Conservation (phyloP, 75 land plant species). For the Azolla pinnata region DNA sequence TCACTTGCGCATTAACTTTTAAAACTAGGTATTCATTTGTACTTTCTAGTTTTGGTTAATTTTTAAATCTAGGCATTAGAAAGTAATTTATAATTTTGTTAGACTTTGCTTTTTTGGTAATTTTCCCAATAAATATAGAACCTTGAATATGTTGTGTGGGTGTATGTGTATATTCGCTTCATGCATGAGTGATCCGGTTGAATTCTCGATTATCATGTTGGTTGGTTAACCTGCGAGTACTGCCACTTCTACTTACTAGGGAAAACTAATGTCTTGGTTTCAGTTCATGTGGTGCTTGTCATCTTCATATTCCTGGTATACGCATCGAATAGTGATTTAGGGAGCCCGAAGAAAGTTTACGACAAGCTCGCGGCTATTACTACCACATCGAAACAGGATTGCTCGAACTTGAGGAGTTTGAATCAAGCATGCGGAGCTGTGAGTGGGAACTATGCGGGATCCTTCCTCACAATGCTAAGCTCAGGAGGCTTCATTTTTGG, state of each 20-base stretch:
- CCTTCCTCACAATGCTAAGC: slow-evolving; percentile 87
- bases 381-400: slow-evolving; percentile 48
- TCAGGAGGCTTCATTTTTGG: slow-evolving; percentile 91
- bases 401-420: slow-evolving; percentile 40
- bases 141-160: too few species aligned
- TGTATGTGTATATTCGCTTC: too few species aligned
- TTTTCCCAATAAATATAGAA: too few species aligned
- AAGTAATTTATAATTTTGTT: too few species aligned
- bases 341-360: slow-evolving; percentile 76
- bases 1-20: too few species aligned
- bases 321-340: slow-evolving; percentile 58
- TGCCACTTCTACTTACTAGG: not conserved
- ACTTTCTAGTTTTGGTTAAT: too few species aligned
- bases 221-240: too few species aligned
- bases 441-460: slow-evolving; percentile 69
- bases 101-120: too few species aligned
- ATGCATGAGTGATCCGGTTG: too few species aligned
- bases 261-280: not conserved
- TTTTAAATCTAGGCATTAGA: too few species aligned
- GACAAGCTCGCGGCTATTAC: slow-evolving; percentile 43
- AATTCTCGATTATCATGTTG: not conserved
- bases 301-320: slow-evolving; percentile 87
- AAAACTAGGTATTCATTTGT: too few species aligned
- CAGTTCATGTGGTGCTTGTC: slow-evolving; percentile 88
- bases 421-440: slow-evolving; percentile 89